Conservation (phyloP, 345 rosid species). For the Salix purpurea region DNA sequence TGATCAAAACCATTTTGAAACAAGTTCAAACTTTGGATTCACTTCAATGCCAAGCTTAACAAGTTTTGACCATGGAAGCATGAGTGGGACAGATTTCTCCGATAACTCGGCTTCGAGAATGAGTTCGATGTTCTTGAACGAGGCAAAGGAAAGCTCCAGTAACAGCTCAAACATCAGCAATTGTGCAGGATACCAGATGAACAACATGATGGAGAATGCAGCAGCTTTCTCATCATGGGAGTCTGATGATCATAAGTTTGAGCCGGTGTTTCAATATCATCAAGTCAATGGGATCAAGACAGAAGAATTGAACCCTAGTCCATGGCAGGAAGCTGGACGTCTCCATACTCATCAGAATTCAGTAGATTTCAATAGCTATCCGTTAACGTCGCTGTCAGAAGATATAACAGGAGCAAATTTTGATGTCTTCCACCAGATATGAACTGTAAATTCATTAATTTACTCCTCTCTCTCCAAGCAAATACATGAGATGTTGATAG, state of each 20-base stretch:
- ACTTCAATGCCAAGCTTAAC: slow-evolving; percentile 47
- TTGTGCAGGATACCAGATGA: slow-evolving; percentile 37
- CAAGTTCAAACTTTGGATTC: slow-evolving; percentile 28
- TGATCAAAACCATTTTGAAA: slow-evolving; percentile 29
- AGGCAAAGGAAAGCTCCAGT: slow-evolving; percentile 42
- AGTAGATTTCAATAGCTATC: slow-evolving; percentile 48
- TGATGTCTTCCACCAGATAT: slow-evolving; percentile 47
- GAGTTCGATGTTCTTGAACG: slow-evolving; percentile 31
- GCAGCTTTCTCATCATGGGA: slow-evolving; percentile 35
- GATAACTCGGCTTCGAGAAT: slow-evolving; percentile 41
- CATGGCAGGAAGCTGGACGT: slow-evolving; percentile 36
- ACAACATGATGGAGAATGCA: slow-evolving; percentile 28
- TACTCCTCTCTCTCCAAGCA: slow-evolving; percentile 1
- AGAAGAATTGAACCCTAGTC: slow-evolving; percentile 26
- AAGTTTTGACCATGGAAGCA: slow-evolving; percentile 36
- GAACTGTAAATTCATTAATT: slow-evolving; percentile 34
- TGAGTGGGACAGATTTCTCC: slow-evolving; percentile 34
- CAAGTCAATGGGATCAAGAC: slow-evolving; percentile 34
- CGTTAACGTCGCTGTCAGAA: slow-evolving; percentile 48
- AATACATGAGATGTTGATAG: slow-evolving; percentile 27
- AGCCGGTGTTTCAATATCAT: slow-evolving; percentile 38
- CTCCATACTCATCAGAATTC: slow-evolving; percentile 28
- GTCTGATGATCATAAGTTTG: slow-evolving; percentile 18
- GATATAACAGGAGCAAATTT: slow-evolving; percentile 46
- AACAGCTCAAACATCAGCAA: slow-evolving; percentile 52